Evolutionary conservation across 1,139 yeast genomes (phyloP).

Genomic region (Geotrichum klebahnii): DNA sequence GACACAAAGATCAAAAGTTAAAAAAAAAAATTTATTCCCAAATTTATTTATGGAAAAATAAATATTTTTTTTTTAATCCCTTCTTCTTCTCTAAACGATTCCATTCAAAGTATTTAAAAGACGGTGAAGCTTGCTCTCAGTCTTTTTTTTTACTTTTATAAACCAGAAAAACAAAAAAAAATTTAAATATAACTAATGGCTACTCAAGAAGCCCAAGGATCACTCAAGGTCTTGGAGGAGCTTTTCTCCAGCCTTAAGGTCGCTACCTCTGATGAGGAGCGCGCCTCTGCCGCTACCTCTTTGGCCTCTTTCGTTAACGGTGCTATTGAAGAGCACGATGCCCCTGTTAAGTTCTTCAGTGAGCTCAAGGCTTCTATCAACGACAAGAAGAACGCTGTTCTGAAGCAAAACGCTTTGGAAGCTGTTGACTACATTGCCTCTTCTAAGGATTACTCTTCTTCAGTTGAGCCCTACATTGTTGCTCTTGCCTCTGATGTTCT

Average conservation of each 20-base stretch:
- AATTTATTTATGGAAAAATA: too few relatives aligned
- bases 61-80: too few relatives aligned
- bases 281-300: conserved; percentile 82
- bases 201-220: conserved; percentile 32
- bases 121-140: background rate
- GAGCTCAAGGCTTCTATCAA: conserved; percentile 71
- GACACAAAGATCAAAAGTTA: too few relatives aligned
- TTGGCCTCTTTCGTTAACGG: conserved; percentile 94
- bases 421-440: conserved; percentile 85
- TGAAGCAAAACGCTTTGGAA: conserved; percentile 69
- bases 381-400: conserved; percentile 66
- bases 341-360: conserved; percentile 81
- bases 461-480: conserved; percentile 93
- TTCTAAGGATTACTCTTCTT: conserved; percentile 72
- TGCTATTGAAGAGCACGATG: conserved; percentile 96
- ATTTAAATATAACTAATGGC: conserved; percentile 26
- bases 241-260: conserved; percentile 88
- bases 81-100: too few relatives aligned
- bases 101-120: too few relatives aligned
- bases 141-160: background rate
- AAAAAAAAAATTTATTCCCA: too few relatives aligned
- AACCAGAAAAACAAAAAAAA: background rate
- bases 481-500: conserved; percentile 66
- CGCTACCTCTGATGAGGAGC: conserved; percentile 70
- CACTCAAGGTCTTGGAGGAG: conserved; percentile 75